Conservation (phyloP, 306 rosid species). For the Betula pendula region DNA sequence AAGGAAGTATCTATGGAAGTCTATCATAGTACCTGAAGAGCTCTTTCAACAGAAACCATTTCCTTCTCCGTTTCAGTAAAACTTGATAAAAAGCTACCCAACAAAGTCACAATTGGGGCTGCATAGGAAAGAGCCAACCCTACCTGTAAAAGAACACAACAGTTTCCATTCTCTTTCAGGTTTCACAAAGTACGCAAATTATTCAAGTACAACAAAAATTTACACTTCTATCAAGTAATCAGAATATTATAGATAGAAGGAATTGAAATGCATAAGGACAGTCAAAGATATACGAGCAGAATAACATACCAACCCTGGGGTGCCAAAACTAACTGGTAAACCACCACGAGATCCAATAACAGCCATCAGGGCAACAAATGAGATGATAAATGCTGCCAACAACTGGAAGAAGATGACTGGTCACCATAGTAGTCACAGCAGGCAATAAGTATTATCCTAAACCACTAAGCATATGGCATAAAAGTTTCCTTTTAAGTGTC, state of each 20-base stretch:
- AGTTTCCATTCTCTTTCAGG: background rate
- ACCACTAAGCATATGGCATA: background rate
- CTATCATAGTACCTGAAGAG: conserved; percentile 70
- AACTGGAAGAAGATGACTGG: conserved; percentile 53
- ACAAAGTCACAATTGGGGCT: conserved; percentile 78
- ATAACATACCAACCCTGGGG: conserved; percentile 88
- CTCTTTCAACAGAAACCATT: conserved; percentile 95
- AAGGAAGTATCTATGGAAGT: conserved; percentile 18
- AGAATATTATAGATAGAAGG: background rate
- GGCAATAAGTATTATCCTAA: conserved; percentile 16
- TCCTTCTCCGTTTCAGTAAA: conserved; percentile 98
- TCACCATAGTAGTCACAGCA: conserved; percentile 24
- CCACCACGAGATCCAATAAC: conserved; percentile 70
- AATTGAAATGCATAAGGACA: background rate
- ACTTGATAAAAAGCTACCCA: conserved; percentile 86
- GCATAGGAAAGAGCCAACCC: conserved; percentile 95
- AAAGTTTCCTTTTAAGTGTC: background rate
- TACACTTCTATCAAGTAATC: background rate
- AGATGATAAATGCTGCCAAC: conserved; percentile 75
- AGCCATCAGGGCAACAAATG: conserved; percentile 91
- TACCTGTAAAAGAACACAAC: conserved; percentile 49
- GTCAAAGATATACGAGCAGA: conserved; percentile 26
- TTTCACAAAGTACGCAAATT: background rate
- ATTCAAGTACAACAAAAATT: background rate
- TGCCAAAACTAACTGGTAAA: conserved; percentile 70